Percentiles rank a stretch among this genome's conserved stretches.
Conservation (phyloP, 1,284 basidiomycete genomes). For the Moesziomyces sp. region DNA sequence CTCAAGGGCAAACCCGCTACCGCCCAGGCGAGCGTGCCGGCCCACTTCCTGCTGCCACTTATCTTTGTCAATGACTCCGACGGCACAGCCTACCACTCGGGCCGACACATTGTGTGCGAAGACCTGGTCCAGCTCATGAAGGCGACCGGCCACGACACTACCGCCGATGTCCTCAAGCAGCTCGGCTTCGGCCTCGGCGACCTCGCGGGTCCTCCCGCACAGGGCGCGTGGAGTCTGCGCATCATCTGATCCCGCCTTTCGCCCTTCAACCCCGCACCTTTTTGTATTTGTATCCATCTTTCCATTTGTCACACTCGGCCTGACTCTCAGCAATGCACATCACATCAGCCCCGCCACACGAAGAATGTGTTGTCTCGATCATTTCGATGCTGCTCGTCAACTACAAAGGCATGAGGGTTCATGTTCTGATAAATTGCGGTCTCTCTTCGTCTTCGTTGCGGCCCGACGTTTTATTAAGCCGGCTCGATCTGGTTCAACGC, state of each 20-base stretch:
- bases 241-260: constrained; percentile 31
- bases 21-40: not conserved
- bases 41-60: constrained; percentile 55
- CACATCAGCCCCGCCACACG: not conserved
- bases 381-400: not conserved
- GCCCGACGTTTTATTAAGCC: constrained; percentile 5
- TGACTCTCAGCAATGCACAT: not conserved
- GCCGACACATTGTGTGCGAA: constrained; percentile 54
- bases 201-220: constrained; percentile 28
- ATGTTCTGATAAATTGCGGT: too few species aligned
- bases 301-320: too few species aligned
- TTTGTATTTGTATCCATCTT: not conserved
- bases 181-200: constrained; percentile 53
- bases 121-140: constrained; percentile 56
- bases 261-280: too few species aligned
- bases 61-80: constrained; percentile 62
- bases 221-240: constrained; percentile 53
- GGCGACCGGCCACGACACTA: constrained; percentile 50
- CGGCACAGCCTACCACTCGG: constrained; percentile 61
- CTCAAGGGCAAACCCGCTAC: constrained; percentile 6
- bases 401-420: too few species aligned
- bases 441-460: not conserved
- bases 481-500: constrained; percentile 25
- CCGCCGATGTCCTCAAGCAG: constrained; percentile 48
- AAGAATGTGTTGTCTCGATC: not conserved